A percentile compares a stretch with the other conserved stretches of the same genome.
Conservation (phyloP, 768 basidiomycete species). For the Tulasnella sp. region DNA sequence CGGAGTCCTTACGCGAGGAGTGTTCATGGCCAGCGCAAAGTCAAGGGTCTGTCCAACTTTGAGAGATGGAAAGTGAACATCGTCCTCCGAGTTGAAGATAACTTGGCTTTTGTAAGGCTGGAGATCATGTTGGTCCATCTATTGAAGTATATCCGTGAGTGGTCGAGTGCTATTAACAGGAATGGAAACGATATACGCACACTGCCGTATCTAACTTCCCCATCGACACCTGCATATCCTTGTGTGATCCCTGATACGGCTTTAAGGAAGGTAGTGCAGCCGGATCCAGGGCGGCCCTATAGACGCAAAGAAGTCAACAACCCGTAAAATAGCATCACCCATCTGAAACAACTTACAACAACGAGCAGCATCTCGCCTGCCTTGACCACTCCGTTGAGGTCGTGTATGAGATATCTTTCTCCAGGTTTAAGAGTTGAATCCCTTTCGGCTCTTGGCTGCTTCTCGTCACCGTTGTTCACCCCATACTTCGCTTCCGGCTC, state of each 20-base stretch:
- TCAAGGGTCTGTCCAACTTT: constrained; percentile 66
- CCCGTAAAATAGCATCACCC: not conserved
- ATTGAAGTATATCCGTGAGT: constrained; percentile 30
- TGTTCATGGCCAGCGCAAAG: constrained; percentile 32
- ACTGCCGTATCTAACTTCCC: constrained; percentile 59
- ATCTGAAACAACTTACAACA: constrained; percentile 28
- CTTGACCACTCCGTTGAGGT: constrained; percentile 45
- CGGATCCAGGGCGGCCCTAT: constrained; percentile 66
- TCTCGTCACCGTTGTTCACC: too few relatives aligned
- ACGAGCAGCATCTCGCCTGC: constrained; percentile 62
- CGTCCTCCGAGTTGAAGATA: constrained; percentile 73
- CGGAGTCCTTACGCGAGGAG: constrained; percentile 21
- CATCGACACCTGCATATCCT: constrained; percentile 57
- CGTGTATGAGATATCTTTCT: constrained; percentile 17
- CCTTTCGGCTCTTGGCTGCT: too few relatives aligned
- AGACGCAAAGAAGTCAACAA: too few relatives aligned
- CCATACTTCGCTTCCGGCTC: too few relatives aligned
- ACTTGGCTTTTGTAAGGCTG: constrained; percentile 47
- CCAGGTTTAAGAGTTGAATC: too few relatives aligned
- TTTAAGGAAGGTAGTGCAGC: constrained; percentile 78
- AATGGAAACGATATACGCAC: constrained; percentile 27
- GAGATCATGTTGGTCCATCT: not conserved
- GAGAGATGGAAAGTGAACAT: constrained; percentile 75
- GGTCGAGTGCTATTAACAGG: constrained; percentile 50
- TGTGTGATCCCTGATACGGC: constrained; percentile 63